Conservation (phyloP, 2,329 filamentous ascomycete species). For the Talaromyces sp. region DNA sequence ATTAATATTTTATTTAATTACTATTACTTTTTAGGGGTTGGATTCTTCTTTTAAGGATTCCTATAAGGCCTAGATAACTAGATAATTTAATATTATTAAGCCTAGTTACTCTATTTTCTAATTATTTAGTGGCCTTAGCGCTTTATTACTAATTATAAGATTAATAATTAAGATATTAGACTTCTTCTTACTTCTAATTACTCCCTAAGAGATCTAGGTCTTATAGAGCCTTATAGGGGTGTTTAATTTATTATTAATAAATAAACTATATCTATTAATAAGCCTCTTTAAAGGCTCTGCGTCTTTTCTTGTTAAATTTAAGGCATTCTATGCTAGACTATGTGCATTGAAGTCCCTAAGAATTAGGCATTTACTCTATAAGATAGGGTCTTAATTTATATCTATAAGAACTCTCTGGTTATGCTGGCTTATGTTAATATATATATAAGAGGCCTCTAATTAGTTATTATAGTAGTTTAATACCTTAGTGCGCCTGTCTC, state of each 20-base stretch:
- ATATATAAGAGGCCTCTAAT: neutral
- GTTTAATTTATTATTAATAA: too few species aligned
- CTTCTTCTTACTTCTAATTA: neutral
- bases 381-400: neutral
- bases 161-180: neutral
- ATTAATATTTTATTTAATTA: neutral
- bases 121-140: neutral
- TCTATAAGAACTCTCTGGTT: neutral
- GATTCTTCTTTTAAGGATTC: neutral
- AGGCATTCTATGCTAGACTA: too few species aligned
- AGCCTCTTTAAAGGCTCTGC: too few species aligned
- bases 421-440: accelerated
- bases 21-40: too few species aligned
- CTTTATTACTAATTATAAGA: neutral
- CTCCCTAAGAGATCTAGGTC: neutral
- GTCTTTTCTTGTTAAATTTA: too few species aligned
- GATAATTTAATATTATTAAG: neutral
- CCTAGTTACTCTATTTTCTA: neutral
- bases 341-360: too few species aligned
- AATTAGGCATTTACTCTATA: too few species aligned
- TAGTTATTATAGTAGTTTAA: neutral
- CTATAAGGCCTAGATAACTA: neutral
- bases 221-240: too few species aligned
- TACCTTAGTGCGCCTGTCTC: neutral
- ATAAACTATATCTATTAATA: too few species aligned